These are phyloP conservation scores for Talaromyces sp. DNA, from an alignment of 2,329 filamentous ascomycete genomes.

Conservation along the genomic window DNA sequence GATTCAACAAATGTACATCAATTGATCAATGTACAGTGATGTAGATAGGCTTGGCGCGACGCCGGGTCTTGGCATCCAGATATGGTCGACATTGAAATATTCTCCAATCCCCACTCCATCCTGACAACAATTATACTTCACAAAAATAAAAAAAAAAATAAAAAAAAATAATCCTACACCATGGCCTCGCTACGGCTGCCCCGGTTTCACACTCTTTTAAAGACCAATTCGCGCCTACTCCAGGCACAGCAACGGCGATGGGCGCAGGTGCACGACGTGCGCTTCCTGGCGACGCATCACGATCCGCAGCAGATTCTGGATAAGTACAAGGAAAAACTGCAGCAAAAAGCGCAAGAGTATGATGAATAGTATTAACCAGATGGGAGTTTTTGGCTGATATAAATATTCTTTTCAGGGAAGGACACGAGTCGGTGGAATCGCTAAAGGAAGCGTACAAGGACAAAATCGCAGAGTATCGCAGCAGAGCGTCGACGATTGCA, in stretches of 20 bases:
- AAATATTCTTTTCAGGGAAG: conserved; percentile 53
- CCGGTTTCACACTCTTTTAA: conserved; percentile 45
- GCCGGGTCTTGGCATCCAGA: not conserved
- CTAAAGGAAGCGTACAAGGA: conserved; percentile 80
- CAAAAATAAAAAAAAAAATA: not conserved
- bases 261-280: conserved; percentile 88
- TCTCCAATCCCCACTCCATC: not conserved
- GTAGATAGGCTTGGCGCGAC: not conserved
- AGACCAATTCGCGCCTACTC: conserved; percentile 20
- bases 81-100: not conserved
- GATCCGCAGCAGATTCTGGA: conserved; percentile 62
- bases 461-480: conserved; percentile 68
- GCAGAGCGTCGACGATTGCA: conserved; percentile 55
- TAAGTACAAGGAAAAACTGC: conserved; percentile 82
- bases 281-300: conserved; percentile 77
- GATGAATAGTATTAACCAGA: conserved; percentile 15
- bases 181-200: conserved; percentile 50
- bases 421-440: conserved; percentile 53
- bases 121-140: not conserved
- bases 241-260: conserved; percentile 64
- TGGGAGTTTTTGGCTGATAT: not conserved
- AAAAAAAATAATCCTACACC: not conserved
- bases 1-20: too few relatives aligned
- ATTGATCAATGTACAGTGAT: not conserved
- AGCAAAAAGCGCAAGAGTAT: conserved; percentile 68